Conservation (phyloP, 2,329 filamentous ascomycete genomes). For the Lasiodiplodia gonubiensis region DNA sequence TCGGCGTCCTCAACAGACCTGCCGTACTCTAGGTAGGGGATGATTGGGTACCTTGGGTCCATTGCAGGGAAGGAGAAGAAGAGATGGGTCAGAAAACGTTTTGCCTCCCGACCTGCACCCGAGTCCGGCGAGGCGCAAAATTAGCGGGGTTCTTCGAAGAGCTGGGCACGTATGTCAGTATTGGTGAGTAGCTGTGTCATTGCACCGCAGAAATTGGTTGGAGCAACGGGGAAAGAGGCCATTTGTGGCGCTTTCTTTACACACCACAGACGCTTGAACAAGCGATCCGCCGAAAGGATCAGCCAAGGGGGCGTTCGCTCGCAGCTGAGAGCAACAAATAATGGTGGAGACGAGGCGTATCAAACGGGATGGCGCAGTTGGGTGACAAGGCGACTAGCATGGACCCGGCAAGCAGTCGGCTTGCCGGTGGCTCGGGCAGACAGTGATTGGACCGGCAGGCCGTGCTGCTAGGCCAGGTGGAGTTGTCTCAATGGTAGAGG, state of each 20-base stretch:
- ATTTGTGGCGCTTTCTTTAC: slow-evolving; percentile 14
- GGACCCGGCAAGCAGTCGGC: background rate
- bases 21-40: background rate
- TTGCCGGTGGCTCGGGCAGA: background rate
- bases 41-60: background rate
- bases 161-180: background rate
- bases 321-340: background rate
- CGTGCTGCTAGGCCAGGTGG: background rate
- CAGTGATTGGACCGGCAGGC: background rate
- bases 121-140: background rate
- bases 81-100: background rate
- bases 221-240: background rate
- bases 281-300: background rate
- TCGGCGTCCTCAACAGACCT: background rate
- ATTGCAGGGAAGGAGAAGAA: background rate
- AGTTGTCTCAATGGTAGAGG: background rate
- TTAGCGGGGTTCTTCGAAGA: background rate
- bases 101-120: background rate
- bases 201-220: background rate
- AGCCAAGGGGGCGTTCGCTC: background rate
- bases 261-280: background rate
- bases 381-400: slow-evolving; percentile 1
- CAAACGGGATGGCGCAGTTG: background rate
- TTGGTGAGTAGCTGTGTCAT: background rate
- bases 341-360: background rate